Evolutionary conservation across 2,329 filamentous ascomycete genomes (phyloP).

Genomic region (Talaromyces sp.): DNA sequence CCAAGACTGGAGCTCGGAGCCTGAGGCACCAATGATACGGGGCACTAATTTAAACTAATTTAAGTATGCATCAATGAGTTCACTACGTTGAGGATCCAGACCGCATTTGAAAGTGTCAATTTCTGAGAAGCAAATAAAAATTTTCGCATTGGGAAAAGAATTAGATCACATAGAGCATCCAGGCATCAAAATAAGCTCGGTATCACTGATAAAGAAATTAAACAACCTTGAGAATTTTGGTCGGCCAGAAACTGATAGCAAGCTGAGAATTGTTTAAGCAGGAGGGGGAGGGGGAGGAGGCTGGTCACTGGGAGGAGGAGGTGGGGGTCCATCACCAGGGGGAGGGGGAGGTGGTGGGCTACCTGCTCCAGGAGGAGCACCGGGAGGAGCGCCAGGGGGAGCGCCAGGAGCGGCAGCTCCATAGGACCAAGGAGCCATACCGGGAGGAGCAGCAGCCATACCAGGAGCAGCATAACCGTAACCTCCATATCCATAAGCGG

Average conservation of each 20-base stretch:
- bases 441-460: slow-evolving; percentile 56
- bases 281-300: slow-evolving; percentile 64
- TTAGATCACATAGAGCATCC: slow-evolving; percentile 13
- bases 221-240: background rate
- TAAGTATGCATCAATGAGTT: no score
- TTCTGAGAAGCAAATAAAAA: background rate
- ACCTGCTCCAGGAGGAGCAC: slow-evolving; percentile 28
- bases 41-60: background rate
- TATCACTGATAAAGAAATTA: slow-evolving; percentile 10
- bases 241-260: background rate
- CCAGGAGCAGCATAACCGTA: slow-evolving; percentile 46
- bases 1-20: slow-evolving; percentile 16
- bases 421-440: slow-evolving; percentile 45
- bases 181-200: slow-evolving; percentile 2
- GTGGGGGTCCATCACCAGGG: slow-evolving; percentile 43
- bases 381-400: slow-evolving; percentile 47
- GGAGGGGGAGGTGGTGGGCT: slow-evolving; percentile 47
- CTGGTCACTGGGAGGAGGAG: slow-evolving; percentile 56
- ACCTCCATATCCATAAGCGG: slow-evolving; percentile 60
- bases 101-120: background rate
- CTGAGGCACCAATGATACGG: slow-evolving; percentile 8
- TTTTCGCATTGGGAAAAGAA: background rate
- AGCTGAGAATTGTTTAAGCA: background rate
- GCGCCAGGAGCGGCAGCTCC: slow-evolving; percentile 42
- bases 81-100: no score